Evolutionary conservation across 257 asterid species (phyloP).

Genomic region (Primulina eburnea): DNA sequence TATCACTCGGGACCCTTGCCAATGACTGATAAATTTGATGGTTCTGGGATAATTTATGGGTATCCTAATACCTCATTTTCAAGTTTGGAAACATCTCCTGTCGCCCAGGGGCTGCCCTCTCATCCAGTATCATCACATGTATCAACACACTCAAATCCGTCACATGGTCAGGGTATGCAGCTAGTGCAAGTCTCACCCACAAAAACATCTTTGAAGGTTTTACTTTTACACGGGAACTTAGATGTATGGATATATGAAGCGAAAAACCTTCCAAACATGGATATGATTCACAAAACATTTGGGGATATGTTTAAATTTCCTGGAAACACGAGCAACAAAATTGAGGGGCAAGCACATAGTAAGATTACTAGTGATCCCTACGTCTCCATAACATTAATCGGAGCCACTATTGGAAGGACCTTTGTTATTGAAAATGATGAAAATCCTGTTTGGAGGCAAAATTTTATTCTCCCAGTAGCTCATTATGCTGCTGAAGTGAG

Average conservation of each 20-base stretch:
- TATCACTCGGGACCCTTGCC: slow-evolving; percentile 63
- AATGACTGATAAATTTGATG: slow-evolving; percentile 32
- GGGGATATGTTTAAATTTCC: slow-evolving; percentile 89
- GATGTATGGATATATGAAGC: slow-evolving; percentile 86
- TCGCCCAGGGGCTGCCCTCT: slow-evolving; percentile 26
- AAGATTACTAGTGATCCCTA: slow-evolving; percentile 97
- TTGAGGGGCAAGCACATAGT: slow-evolving; percentile 69
- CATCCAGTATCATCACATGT: slow-evolving; percentile 28
- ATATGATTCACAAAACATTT: slow-evolving; percentile 89
- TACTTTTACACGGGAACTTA: slow-evolving; percentile 85
- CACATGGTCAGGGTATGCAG: slow-evolving; percentile 44
- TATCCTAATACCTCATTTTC: slow-evolving; percentile 60
- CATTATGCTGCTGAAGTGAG: slow-evolving; percentile 79
- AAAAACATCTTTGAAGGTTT: slow-evolving; percentile 54
- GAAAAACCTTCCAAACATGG: slow-evolving; percentile 98
- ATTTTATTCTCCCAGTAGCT: slow-evolving; percentile 80
- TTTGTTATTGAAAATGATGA: slow-evolving; percentile 74
- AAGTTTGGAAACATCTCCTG: slow-evolving; percentile 43
- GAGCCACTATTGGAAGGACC: slow-evolving; percentile 82
- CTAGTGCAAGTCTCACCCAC: slow-evolving; percentile 55
- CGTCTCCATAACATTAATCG: slow-evolving; percentile 60
- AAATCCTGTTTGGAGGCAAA: slow-evolving; percentile 93
- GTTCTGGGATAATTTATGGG: slow-evolving; percentile 41
- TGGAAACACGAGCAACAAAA: slow-evolving; percentile 64
- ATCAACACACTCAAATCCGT: slow-evolving; percentile 25